Base-by-base conservation (phyloP, 83 land plant species). In the Larix sibirica region DNA sequence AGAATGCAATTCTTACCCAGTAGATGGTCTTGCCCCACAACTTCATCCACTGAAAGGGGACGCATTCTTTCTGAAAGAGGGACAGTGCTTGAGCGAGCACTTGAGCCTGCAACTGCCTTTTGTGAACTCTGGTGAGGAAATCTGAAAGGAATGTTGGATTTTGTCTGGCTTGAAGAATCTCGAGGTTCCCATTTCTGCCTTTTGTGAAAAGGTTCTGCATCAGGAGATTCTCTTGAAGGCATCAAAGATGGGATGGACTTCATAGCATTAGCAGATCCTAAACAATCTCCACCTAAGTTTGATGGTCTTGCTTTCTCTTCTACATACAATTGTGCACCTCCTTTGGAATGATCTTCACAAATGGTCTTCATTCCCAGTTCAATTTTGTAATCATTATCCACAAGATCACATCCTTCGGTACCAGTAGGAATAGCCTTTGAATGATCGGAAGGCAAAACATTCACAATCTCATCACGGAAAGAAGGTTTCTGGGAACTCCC, bases 21-120 rank as follows among this genome's bases (percentile, higher is more conserved):
- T 59, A 97, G 87, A 70, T 94, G 99, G 59, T 91, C 95, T 79
- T 97, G 99, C 7, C 99, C 99, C 20, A 97, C 86, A 20, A 97
- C 84, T 0, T 91, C 92, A 79, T 86, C 87, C 23, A 97, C 79
- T 13, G 88, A 84, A n/a, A 77, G 74, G 6, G 99, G 99, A 16
- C 99, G 88, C 93, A 95, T 94, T 65, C 98, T 84, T 86, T 97
- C 99, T 10, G 95, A 87, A 20, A 97, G 81, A 0, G 93, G 88
- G 79, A 89, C 80, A 59, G 82, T 4, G 75, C 67, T 85, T 76
- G 75, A 63, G 66, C 65, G 81, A 82, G 78, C 58, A 58, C 44
- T 77, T 69, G 71, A 73, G 61, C 68, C 67, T 78, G 12, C 40
- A 75, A 73, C 58, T 75, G 78, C 26, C 58, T 42, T 80, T 81